Base-by-base conservation (phyloP, 208 protist species). In the Crithidia brevicula region DNA sequence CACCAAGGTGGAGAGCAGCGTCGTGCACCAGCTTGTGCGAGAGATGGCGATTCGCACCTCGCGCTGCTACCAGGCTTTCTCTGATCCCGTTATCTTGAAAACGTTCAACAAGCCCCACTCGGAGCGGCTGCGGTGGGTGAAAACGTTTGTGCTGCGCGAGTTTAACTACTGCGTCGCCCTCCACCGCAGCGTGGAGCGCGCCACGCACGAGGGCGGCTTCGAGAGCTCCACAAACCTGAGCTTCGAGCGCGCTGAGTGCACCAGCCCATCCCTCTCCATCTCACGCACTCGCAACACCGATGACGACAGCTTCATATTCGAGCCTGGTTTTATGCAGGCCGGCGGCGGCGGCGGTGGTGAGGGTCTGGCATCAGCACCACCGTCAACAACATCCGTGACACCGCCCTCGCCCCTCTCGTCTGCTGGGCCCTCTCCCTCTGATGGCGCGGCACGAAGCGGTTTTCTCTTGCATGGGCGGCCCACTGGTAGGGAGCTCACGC, bases 1-100 rank as follows among this genome's bases (percentile, higher is more conserved):
- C 20, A 20, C 43, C 2, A 64, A 69, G 33, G 56, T 74, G 28
- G 64, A 65, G 20, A 74, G 60, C 22, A 23, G 43, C 11, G 65
- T 59, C 34, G 70, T 70, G 40, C 63, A 60, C 34, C 83, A 71
- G 40, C 49, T 72, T 22, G 61, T 80, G 42, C 64, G 87, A 13
- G 78, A 96, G 67, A 80, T 96, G 16, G 81, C 82, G 0, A 80
- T 82, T n/a, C 85, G 91, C 27, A 94, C 88, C 8, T 82, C 91
- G n/a, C 76, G 79, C 33, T 85, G 81, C 65, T 91, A 88, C 42
- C 43, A 74, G 23, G 63, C 77, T 1, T 92, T 96, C 56, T 68
- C 62, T 0, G 77, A 85, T 38, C 77, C 85, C 2, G 60, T 84
- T 31, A 72, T 93, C 6, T 36, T 50, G 34, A 69, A 77, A 11